Evolutionary conservation across 306 rosid species (phyloP).

Genomic region (Fragaria nilgerrensis): DNA sequence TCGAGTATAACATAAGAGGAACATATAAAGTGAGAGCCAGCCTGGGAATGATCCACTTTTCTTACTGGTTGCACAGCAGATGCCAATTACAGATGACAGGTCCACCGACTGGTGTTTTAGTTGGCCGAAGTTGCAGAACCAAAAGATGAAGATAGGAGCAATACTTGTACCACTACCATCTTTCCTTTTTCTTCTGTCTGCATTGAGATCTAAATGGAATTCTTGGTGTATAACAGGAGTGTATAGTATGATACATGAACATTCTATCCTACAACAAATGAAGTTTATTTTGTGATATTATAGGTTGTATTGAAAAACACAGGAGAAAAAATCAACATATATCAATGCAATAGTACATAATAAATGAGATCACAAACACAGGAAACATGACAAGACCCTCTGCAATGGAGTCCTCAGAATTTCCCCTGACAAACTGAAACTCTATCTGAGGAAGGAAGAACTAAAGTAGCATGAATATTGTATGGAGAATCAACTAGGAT

Average conservation of each 20-base stretch:
- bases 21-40: slow-evolving; percentile 64
- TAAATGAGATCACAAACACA: background rate
- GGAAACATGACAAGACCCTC: slow-evolving; percentile 1
- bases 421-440: background rate
- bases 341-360: background rate
- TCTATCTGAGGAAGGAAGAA: background rate
- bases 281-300: background rate
- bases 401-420: background rate
- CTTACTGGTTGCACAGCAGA: slow-evolving; percentile 62
- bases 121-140: slow-evolving; percentile 67
- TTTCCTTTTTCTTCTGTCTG: slow-evolving; percentile 17
- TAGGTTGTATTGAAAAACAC: background rate
- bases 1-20: slow-evolving; percentile 63
- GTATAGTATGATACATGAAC: background rate
- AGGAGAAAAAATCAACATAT: background rate
- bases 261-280: slow-evolving; percentile 10
- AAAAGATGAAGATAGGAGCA: slow-evolving; percentile 40
- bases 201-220: slow-evolving; percentile 18
- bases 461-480: slow-evolving; percentile 7
- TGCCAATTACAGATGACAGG: slow-evolving; percentile 86
- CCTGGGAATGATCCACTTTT: slow-evolving; percentile 54
- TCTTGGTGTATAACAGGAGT: slow-evolving; percentile 21
- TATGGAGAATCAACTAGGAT: slow-evolving; percentile 22
- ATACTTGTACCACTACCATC: background rate
- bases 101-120: slow-evolving; percentile 74